Evolutionary conservation across 306 rosid species (phyloP), one percentile per base, ranked within the genome.

Genomic region (Sicyos edulis): DNA sequence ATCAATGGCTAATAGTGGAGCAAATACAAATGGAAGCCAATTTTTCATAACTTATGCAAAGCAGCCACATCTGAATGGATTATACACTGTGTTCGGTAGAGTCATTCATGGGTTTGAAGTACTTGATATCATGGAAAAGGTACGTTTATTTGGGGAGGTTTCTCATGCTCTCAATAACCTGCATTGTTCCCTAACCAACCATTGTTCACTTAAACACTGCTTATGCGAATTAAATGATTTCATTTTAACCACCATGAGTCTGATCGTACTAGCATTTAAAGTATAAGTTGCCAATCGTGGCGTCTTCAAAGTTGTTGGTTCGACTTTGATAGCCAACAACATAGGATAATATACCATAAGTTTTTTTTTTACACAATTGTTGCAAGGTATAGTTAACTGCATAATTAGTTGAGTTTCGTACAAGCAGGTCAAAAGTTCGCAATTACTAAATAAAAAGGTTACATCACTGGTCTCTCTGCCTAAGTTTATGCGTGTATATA

Each of bases 81-180:
- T 85, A 58, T 88, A 93, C 75, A 91, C 97, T 17, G 82, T 91
- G 61, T 91, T 93, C 81, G 99, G 99, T 21, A 82, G 82, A 82
- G 99, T 91, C 9, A 93, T 93, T 63, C 99, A 93, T 80, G 97
- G 99, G 52, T 93, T 93, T 75, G 99, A 93, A 88, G 95, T 93
- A 68, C 92, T 93, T 66, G 97, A 93, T 81, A 82, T 93, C 81
- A 93, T 93, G 97, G 99, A 93, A 84, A 93, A 93, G 99, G 96
- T 90, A 83, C 17, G 50, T 61, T 51, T 74, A 62, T 55, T 60
- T 70, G 45, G 54, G 14, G 26, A 40, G 6, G 64, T 9, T 13
- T 10, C 47, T 15, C 54, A 42, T 58, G 63, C 61, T 22, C 45
- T 60, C 68, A 63, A 54, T 49, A 2, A 19, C 16, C 24, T 61